Base-by-base conservation (phyloP, 306 rosid species). In the Dryas drummondii region DNA sequence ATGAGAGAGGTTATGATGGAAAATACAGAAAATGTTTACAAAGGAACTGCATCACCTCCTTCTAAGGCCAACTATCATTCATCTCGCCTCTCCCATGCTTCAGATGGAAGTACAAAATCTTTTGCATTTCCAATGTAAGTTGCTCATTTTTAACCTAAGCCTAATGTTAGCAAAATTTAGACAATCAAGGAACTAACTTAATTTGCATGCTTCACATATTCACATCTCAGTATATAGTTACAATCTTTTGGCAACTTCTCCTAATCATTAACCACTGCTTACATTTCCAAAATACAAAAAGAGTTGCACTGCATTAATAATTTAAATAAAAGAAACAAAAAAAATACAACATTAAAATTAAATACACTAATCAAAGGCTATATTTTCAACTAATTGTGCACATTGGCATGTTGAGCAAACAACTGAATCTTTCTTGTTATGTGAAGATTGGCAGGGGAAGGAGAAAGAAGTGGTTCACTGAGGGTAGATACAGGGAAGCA, bases 1-100 rank as follows among this genome's bases (percentile, higher is more conserved):
- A 89, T 90, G 96, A 89, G 93, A 74, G 90, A 90, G 79, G 92
- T 90, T 27, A 85, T 89, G 71, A 84, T 77, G 90, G 97, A 92
- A 85, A 87, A 66, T 66, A 76, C 71, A 0, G 76, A 77, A 6
- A 75, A 77, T 59, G 46, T 3, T 12, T 70, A 48, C 17, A 80
- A 76, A 71, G 66, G 15, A 26, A 81, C 57, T 13, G 12, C 42
- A n/a, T 41, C 73, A 9, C 47, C 78, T 26, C 58, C 47, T 37
- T 4, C 17, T 0, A 65, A 79, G 60, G 56, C 67, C 40, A 40
- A 63, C 40, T 56, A 49, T 62, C 68, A 63, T 48, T 13, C 60
- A 9, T 48, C 87, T 64, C 17, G 26, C 66, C 54, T 73, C 74
- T 84, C 92, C 68, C 84, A n/a, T 13, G 80, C 63, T 5, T 82